Evolutionary conservation across 1,284 basidiomycete species (phyloP).

Genomic region (Lentinula novae-zelandiae): DNA sequence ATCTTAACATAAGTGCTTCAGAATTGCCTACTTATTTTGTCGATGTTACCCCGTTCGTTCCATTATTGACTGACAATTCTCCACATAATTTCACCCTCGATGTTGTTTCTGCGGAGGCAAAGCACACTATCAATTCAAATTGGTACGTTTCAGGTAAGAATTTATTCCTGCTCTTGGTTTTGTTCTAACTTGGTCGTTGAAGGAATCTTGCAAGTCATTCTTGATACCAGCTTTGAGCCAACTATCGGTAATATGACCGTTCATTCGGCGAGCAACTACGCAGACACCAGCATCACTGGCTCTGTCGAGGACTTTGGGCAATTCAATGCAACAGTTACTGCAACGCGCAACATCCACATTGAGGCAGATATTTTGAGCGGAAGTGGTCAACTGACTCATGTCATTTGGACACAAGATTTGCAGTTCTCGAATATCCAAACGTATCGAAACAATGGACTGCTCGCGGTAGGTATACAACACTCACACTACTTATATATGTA

Average conservation of each 20-base stretch:
- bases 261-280: slow-evolving; percentile 56
- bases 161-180: background rate
- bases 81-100: slow-evolving; percentile 69
- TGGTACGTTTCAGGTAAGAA: slow-evolving; percentile 72
- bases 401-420: slow-evolving; percentile 44
- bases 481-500: background rate
- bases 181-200: background rate
- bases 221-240: slow-evolving; percentile 55
- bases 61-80: slow-evolving; percentile 62
- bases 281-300: slow-evolving; percentile 46
- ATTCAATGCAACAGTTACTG: slow-evolving; percentile 45
- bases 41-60: slow-evolving; percentile 78
- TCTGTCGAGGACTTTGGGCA: slow-evolving; percentile 36
- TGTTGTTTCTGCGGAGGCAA: slow-evolving; percentile 66
- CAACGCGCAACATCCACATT: slow-evolving; percentile 40
- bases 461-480: slow-evolving; percentile 32
- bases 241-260: slow-evolving; percentile 65
- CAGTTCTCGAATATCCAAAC: slow-evolving; percentile 47
- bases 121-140: slow-evolving; percentile 64
- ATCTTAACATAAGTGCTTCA: slow-evolving; percentile 24
- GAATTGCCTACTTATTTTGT: slow-evolving; percentile 78
- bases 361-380: slow-evolving; percentile 46
- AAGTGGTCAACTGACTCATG: slow-evolving; percentile 40
- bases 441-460: slow-evolving; percentile 35
- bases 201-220: slow-evolving; percentile 54